These are phyloP conservation scores for Fusarium odoratissimum DNA, from an alignment of 2,329 filamentous ascomycete genomes.

Conservation along the genomic window DNA sequence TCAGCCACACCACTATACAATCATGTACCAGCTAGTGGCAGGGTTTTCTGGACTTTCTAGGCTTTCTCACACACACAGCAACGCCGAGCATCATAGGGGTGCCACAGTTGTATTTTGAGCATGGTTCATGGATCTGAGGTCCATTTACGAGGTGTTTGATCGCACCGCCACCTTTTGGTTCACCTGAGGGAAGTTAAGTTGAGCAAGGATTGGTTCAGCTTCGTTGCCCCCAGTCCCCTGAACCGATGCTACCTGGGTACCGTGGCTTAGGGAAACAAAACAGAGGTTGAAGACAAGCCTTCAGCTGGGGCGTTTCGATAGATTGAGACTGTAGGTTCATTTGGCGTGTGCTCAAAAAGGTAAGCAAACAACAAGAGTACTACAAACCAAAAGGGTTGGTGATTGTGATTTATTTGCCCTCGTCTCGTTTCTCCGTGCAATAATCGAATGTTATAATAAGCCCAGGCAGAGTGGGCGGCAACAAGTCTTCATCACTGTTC, in stretches of 20 bases:
- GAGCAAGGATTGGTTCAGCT: constrained; percentile 36
- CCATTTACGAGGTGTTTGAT: constrained; percentile 12
- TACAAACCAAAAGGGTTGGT: neutral
- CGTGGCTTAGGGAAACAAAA: constrained; percentile 2
- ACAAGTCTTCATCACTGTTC: constrained; percentile 4
- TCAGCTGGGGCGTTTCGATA: constrained; percentile 37
- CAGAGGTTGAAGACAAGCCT: constrained; percentile 6
- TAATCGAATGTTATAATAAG: constrained; percentile 3
- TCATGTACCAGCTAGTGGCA: constrained; percentile 20
- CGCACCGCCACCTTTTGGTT: constrained; percentile 39
- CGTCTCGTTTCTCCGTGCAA: neutral
- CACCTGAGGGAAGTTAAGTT: constrained; percentile 37
- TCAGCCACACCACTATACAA: constrained; percentile 37
- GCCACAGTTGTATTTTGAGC: constrained; percentile 22
- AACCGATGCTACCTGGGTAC: neutral
- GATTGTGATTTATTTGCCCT: neutral
- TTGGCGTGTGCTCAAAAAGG: neutral
- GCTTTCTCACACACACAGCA: constrained; percentile 34
- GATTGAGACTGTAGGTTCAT: neutral
- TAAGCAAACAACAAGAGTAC: neutral
- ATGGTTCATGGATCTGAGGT: constrained; percentile 27
- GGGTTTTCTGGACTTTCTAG: neutral
- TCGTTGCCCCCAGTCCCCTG: constrained; percentile 14
- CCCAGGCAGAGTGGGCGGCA: constrained; percentile 5
- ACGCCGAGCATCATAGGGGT: constrained; percentile 22